phyloP scores from a whole-genome alignment of 306 rosid species.

The Ormosia semicastrata region DNA sequence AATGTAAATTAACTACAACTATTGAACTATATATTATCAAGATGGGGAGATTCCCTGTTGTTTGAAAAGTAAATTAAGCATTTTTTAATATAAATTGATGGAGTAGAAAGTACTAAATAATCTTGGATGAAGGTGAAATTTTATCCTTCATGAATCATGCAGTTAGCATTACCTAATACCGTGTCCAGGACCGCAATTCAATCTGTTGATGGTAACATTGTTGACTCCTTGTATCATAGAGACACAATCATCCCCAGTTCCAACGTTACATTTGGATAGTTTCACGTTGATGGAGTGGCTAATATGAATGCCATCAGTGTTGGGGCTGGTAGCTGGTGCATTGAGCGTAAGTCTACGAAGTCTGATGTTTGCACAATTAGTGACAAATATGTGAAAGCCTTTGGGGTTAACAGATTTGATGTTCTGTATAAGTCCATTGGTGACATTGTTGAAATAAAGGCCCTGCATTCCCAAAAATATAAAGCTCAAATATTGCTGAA shows the following conservation, averaged over 20 bases:
- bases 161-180: constrained; percentile 42
- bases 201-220: constrained; percentile 14
- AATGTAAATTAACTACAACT: not conserved
- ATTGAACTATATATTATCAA: not conserved
- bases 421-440: constrained; percentile 34
- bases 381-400: constrained; percentile 46
- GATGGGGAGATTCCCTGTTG: not conserved
- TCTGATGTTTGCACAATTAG: constrained; percentile 37
- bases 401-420: constrained; percentile 33
- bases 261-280: constrained; percentile 13
- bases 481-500: not conserved
- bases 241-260: constrained; percentile 50
- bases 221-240: constrained; percentile 36
- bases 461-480: constrained; percentile 33
- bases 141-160: not conserved
- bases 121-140: not conserved
- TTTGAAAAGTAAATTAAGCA: not conserved
- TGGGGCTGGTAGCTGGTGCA: constrained; percentile 42
- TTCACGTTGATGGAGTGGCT: constrained; percentile 30
- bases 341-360: constrained; percentile 6
- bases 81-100: not conserved
- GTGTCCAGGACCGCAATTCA: constrained; percentile 46
- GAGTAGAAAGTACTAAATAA: not conserved
- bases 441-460: constrained; percentile 22
- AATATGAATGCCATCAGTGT: constrained; percentile 48